Percentiles rank a stretch among this genome's conserved stretches.
phyloP scores from a whole-genome alignment of 2,329 filamentous ascomycete species.

The Arthrobotrys iridis region DNA sequence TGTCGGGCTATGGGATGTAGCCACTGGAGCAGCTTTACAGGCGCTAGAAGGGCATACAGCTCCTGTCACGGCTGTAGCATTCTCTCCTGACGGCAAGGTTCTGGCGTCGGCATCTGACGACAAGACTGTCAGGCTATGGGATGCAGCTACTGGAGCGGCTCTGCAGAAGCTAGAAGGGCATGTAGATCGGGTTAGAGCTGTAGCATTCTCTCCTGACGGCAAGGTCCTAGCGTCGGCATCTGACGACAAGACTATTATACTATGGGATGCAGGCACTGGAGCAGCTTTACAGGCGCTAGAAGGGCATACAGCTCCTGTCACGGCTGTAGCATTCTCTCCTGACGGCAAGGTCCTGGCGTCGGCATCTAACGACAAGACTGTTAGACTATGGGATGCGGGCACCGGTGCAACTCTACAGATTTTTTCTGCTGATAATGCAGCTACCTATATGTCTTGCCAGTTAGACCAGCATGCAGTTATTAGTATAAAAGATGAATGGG shows the following conservation, averaged over 20 bases:
- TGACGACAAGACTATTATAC: conserved; percentile 55
- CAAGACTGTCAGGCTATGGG: not conserved
- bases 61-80: too few relatives aligned
- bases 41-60: too few relatives aligned
- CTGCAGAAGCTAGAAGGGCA: conserved; percentile 56
- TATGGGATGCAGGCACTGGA: conserved; percentile 57
- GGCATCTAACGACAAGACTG: conserved; percentile 66
- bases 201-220: conserved; percentile 59
- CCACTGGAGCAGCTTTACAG: too few relatives aligned
- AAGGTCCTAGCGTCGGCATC: conserved; percentile 58
- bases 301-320: conserved; percentile 70
- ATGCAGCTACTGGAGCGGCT: not conserved
- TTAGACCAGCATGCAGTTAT: not conserved
- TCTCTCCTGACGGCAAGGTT: too few relatives aligned
- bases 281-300: not conserved
- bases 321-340: conserved; percentile 95
- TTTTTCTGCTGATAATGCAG: conserved; percentile 65
- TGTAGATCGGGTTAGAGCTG: conserved; percentile 48
- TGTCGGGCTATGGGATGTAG: too few relatives aligned
- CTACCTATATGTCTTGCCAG: not conserved
- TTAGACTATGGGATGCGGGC: conserved; percentile 59
- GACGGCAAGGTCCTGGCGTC: conserved; percentile 94
- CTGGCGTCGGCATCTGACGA: too few relatives aligned
- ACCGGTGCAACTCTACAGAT: conserved; percentile 61
- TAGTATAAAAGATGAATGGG: not conserved